Evolutionary conservation across 2,329 filamentous ascomycete species (phyloP).

Genomic region (Pyricularia grisea): DNA sequence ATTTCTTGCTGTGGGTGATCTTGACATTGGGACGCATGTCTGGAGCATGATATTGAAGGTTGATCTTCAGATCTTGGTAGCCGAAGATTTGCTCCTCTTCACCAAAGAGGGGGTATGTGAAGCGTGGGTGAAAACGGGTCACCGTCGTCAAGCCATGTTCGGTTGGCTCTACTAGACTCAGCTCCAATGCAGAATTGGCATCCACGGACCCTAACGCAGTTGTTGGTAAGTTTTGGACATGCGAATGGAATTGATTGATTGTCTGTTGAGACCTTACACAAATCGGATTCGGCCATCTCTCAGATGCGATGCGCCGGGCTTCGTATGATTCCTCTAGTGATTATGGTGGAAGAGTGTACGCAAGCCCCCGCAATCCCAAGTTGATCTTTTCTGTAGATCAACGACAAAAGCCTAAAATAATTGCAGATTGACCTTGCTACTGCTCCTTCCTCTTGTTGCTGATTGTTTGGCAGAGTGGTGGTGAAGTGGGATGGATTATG

Average conservation of each 20-base stretch:
- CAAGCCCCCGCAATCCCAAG: background rate
- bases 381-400: background rate
- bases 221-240: background rate
- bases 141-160: slow-evolving; percentile 43
- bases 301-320: background rate
- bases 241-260: background rate
- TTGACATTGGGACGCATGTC: slow-evolving; percentile 73
- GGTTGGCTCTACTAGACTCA: slow-evolving; percentile 47
- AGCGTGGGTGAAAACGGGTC: slow-evolving; percentile 69
- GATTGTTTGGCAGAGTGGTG: background rate
- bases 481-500: background rate
- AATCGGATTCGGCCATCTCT: background rate
- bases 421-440: background rate
- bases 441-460: background rate
- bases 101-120: slow-evolving; percentile 88
- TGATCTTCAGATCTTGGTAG: slow-evolving; percentile 72
- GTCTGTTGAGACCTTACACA: background rate
- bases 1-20: slow-evolving; percentile 63
- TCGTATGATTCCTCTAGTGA: background rate
- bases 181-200: slow-evolving; percentile 52
- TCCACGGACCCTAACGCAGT: slow-evolving; percentile 42
- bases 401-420: background rate
- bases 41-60: slow-evolving; percentile 55
- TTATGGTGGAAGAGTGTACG: background rate
- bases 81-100: slow-evolving; percentile 90